Evolutionary conservation across 768 basidiomycete genomes (phyloP).

Genomic region (Tricholomella constricta): DNA sequence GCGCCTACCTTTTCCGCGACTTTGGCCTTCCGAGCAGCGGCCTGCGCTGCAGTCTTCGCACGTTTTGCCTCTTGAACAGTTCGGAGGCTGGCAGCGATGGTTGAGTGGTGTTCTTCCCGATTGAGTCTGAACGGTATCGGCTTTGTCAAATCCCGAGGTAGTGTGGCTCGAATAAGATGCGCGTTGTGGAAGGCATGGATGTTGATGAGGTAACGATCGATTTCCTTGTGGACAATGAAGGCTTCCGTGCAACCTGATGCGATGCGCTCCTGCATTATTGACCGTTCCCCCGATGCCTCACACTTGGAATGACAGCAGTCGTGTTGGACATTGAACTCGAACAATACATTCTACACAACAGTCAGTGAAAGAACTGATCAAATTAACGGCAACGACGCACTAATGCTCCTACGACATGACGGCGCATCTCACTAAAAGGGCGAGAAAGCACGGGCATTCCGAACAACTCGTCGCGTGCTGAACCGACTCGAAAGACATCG

Average conservation of each 20-base stretch:
- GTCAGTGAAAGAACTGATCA: background rate
- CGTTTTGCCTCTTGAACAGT: background rate
- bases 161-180: slow-evolving; percentile 22
- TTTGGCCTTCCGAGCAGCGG: background rate
- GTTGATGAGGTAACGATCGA: slow-evolving; percentile 26
- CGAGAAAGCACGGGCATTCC: slow-evolving; percentile 24
- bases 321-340: slow-evolving; percentile 19
- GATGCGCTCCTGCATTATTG: slow-evolving; percentile 20
- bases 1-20: background rate
- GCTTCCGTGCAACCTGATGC: slow-evolving; percentile 12
- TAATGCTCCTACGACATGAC: slow-evolving; percentile 14
- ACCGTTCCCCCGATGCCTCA: background rate
- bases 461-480: slow-evolving; percentile 18
- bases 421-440: slow-evolving; percentile 8
- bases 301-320: background rate
- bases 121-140: slow-evolving; percentile 20
- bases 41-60: no score
- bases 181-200: no score
- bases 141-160: slow-evolving; percentile 19
- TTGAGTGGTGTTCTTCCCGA: slow-evolving; percentile 2
- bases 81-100: background rate
- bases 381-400: slow-evolving; percentile 5
- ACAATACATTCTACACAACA: slow-evolving; percentile 15
- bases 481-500: slow-evolving; percentile 19
- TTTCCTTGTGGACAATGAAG: slow-evolving; percentile 18